Base-by-base conservation (phyloP, 306 rosid species). In the Fragaria iinumae region DNA sequence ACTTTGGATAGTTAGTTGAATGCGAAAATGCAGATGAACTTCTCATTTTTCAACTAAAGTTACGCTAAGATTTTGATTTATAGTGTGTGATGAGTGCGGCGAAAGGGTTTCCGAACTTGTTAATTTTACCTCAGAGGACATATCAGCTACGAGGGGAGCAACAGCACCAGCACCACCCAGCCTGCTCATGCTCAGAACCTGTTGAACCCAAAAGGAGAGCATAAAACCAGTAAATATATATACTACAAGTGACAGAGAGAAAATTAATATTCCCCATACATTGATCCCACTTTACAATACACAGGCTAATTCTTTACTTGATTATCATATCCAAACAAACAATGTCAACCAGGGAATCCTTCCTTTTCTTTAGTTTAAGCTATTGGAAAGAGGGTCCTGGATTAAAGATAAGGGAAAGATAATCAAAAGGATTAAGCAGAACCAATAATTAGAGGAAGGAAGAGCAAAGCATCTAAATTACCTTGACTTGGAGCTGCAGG, bases 131-230 rank as follows among this genome's bases (percentile, higher is more conserved):
- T 90, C 97, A 3, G 93, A 82, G 38, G 94, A 89, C 60, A 88
- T 78, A 83, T 90, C 99, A 67, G 96, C 92, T 57, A 87, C 96
- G 8, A 89, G 93, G 62, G 99, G 98, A 71, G 96, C 98, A 0
- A 91, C 97, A 7, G 96, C 93, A 14, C 89, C 92, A 47, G 98
- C 99, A 79, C 98, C 98, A 62, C 99, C 99, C 84, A 96, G 85
- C 82, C 99, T 86, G 87, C 99, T 96, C 99, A 96, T 92, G 90
- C 99, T 96, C 77, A 96, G 88, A 77, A 96, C 99, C 99, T 96
- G 79, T 47, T 44, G 68, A 56, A 25, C 41, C 67, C 43, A 21
- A 43, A 43, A 5, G 0, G 69, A 32, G 23, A 34, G 69, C 9
- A 57, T 72, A 29, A 43, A 65, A 63, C 16, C 39, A 36, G 12